Evolutionary conservation across 23 red algal species (phyloP).

Genomic region (Gracilaria domingensis): DNA sequence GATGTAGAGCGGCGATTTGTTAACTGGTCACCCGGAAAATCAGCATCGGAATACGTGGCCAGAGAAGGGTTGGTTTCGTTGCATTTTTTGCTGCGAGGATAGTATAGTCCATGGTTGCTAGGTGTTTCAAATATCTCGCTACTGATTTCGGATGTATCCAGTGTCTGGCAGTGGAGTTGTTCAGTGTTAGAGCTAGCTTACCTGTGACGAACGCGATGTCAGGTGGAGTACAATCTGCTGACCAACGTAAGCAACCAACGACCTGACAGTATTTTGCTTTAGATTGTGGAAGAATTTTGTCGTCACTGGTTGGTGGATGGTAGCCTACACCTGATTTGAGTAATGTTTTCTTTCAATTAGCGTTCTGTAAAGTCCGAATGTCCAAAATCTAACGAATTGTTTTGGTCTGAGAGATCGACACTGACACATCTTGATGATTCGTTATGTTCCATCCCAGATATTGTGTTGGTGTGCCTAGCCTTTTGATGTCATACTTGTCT

Average conservation of each 20-base stretch:
- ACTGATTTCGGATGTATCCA: too few species aligned
- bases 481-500: background rate
- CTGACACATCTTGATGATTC: background rate
- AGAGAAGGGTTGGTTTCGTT: background rate
- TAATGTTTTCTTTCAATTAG: background rate
- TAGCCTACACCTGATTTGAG: background rate
- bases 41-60: background rate
- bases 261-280: background rate
- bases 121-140: too few species aligned
- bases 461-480: slow-evolving; percentile 4
- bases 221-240: background rate
- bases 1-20: slow-evolving; percentile 1
- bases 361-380: background rate
- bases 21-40: slow-evolving; percentile 18
- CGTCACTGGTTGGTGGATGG: background rate
- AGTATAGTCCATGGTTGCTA: too few species aligned
- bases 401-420: background rate
- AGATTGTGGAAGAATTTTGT: background rate
- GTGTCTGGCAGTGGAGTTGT: too few species aligned
- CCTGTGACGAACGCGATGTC: slow-evolving; percentile 9
- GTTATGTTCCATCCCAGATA: slow-evolving; percentile 1
- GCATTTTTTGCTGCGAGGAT: too few species aligned
- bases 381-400: background rate
- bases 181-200: background rate
- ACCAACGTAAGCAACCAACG: background rate